Evolutionary conservation across 805 yeast genomes (phyloP).

Genomic region (Ogataea henricii): DNA sequence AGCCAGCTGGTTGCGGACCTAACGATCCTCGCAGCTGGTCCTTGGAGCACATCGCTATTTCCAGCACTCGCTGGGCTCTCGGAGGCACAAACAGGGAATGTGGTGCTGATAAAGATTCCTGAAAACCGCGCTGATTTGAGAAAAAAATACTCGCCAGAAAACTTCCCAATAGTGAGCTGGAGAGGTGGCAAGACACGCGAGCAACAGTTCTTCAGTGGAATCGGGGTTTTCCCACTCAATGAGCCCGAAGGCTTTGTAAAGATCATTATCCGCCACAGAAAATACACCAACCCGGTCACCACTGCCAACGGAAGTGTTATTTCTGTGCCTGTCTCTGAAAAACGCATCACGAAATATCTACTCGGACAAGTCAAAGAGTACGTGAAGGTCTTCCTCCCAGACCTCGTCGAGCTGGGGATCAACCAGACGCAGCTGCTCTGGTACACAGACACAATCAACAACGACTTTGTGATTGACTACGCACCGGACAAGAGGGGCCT

Average conservation of each 20-base stretch:
- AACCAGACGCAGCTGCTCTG: constrained; percentile 26
- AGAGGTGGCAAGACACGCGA: constrained; percentile 30
- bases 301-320: constrained; percentile 16
- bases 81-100: constrained; percentile 39
- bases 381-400: constrained; percentile 26
- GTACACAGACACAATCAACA: constrained; percentile 34
- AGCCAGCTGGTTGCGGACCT: constrained; percentile 22
- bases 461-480: constrained; percentile 30
- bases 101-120: constrained; percentile 36
- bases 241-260: constrained; percentile 37
- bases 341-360: constrained; percentile 21
- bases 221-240: constrained; percentile 34
- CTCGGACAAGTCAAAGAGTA: constrained; percentile 27
- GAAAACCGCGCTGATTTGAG: constrained; percentile 34
- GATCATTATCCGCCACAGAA: constrained; percentile 35
- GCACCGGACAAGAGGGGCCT: constrained; percentile 28
- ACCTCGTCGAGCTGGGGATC: constrained; percentile 21
- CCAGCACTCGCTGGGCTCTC: constrained; percentile 37
- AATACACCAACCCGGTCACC: constrained; percentile 33
- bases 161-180: constrained; percentile 37
- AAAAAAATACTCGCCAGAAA: constrained; percentile 32
- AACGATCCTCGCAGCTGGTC: constrained; percentile 29
- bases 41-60: constrained; percentile 29
- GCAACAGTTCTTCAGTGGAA: constrained; percentile 30
- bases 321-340: constrained; percentile 28